Evolutionary conservation across 1,139 yeast species (phyloP).

Genomic region (Hyphopichia burtonii): DNA sequence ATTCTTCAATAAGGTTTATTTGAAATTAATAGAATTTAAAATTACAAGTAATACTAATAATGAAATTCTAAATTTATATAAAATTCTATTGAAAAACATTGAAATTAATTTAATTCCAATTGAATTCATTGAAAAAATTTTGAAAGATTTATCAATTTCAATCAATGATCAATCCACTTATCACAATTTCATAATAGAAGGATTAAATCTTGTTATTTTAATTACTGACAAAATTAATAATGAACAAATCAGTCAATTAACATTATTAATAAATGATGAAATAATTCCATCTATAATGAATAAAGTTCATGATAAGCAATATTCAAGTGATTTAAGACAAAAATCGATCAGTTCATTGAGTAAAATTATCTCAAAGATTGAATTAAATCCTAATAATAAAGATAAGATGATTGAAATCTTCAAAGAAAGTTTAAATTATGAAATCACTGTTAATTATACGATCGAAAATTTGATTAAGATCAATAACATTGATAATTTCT

Average conservation of each 20-base stretch:
- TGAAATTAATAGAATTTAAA: slow-evolving; percentile 14
- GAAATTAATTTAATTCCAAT: slow-evolving; percentile 11
- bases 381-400: slow-evolving; percentile 12
- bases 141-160: slow-evolving; percentile 41
- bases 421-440: slow-evolving; percentile 28
- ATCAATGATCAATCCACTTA: slow-evolving; percentile 31
- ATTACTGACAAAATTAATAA: slow-evolving; percentile 1
- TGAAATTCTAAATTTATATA: slow-evolving; percentile 28
- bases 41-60: slow-evolving; percentile 21
- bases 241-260: background rate
- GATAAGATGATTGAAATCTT: slow-evolving; percentile 16
- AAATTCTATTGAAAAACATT: slow-evolving; percentile 18
- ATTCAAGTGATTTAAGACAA: slow-evolving; percentile 53
- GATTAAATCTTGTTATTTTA: slow-evolving; percentile 33
- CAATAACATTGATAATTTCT: background rate
- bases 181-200: slow-evolving; percentile 53
- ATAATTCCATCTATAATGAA: slow-evolving; percentile 22
- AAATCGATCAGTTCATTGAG: slow-evolving; percentile 41
- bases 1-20: slow-evolving; percentile 19
- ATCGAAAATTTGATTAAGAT: slow-evolving; percentile 27
- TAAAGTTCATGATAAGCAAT: slow-evolving; percentile 39
- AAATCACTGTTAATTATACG: slow-evolving; percentile 33
- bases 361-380: slow-evolving; percentile 18
- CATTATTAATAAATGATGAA: background rate
- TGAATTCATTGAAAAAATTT: slow-evolving; percentile 30